Evolutionary conservation across 495 filamentous ascomycete species (phyloP).

Genomic region (Sordaria brevicollis): DNA sequence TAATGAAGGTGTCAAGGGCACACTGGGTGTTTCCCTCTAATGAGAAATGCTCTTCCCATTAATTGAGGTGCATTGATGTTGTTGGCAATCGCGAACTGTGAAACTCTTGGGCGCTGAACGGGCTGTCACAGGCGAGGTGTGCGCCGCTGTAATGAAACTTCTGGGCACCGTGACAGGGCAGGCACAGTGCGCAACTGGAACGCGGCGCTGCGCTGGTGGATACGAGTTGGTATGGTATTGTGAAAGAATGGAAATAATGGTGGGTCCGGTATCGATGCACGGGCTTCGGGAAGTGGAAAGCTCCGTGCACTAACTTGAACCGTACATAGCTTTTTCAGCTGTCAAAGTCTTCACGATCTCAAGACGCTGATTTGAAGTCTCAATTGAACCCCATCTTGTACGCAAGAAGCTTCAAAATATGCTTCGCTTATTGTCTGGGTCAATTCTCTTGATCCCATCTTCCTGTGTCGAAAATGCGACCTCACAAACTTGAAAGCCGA

Average conservation of each 20-base stretch:
- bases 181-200: not conserved
- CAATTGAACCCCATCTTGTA: not conserved
- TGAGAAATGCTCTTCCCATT: not conserved
- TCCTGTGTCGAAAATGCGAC: not conserved
- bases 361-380: not conserved
- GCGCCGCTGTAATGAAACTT: not conserved
- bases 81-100: not conserved
- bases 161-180: not conserved
- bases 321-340: not conserved
- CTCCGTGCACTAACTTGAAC: not conserved
- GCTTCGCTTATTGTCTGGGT: too few species aligned
- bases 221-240: not conserved
- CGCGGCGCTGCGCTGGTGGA: not conserved
- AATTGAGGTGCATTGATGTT: not conserved
- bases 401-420: too few species aligned
- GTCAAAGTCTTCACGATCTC: not conserved
- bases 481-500: not conserved
- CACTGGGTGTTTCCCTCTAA: not conserved
- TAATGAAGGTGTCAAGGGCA: not conserved
- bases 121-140: too few species aligned
- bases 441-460: not conserved
- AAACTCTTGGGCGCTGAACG: not conserved
- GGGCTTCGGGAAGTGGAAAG: not conserved
- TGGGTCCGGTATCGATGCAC: not conserved
- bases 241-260: too few species aligned